Conservation (phyloP, 345 rosid species). For the Lumnitzera racemosa region DNA sequence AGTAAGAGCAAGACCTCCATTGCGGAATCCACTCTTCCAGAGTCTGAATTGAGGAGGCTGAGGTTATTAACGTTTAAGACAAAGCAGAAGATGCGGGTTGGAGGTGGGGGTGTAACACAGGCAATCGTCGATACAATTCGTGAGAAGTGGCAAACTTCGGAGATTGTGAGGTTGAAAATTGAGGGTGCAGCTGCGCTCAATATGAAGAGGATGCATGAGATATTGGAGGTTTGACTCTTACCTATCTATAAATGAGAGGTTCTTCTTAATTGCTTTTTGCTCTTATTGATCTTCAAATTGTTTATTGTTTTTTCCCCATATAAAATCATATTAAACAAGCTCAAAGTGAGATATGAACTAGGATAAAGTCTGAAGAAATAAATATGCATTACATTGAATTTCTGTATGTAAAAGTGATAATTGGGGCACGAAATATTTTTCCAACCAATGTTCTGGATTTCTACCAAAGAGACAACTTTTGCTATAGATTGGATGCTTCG, state of each 20-base stretch:
- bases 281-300: not conserved
- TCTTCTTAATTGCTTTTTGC: slow-evolving; percentile 4
- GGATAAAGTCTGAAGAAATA: no score
- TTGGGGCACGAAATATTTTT: no score
- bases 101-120: slow-evolving; percentile 65
- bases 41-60: slow-evolving; percentile 65
- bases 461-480: no score
- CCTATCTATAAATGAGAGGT: slow-evolving; percentile 3
- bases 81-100: slow-evolving; percentile 52
- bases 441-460: no score
- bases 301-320: not conserved
- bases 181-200: slow-evolving; percentile 85
- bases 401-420: no score
- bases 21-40: slow-evolving; percentile 75
- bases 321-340: not conserved
- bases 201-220: slow-evolving; percentile 87
- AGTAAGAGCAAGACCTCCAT: slow-evolving; percentile 50
- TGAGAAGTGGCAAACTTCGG: slow-evolving; percentile 68
- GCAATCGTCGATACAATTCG: slow-evolving; percentile 63
- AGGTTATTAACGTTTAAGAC: slow-evolving; percentile 62
- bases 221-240: slow-evolving; percentile 65
- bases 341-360: no score
- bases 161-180: slow-evolving; percentile 76
- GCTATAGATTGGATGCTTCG: no score
- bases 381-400: no score